A percentile compares a stretch with the other conserved stretches of the same genome.
phyloP scores from a whole-genome alignment of 2,329 filamentous ascomycete genomes.

The Delphinella strobiligena region DNA sequence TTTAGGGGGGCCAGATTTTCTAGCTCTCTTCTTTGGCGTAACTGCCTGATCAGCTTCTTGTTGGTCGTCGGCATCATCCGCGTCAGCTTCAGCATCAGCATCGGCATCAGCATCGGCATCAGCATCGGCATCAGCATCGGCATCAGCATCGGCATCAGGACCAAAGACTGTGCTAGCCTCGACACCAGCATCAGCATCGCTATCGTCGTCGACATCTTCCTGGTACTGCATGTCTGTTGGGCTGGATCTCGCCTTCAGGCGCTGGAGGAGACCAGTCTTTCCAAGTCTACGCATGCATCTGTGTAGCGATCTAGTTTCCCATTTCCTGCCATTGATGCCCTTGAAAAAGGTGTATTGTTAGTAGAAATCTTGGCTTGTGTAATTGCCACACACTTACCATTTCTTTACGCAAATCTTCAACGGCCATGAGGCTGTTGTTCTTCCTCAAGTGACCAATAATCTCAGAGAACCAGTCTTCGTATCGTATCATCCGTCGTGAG shows the following conservation, averaged over 20 bases:
- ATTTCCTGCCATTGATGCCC: constrained; percentile 20
- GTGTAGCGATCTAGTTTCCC: constrained; percentile 27
- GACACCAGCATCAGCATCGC: not conserved
- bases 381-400: constrained; percentile 25
- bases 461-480: constrained; percentile 36
- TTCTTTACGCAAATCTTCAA: constrained; percentile 39
- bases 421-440: constrained; percentile 37
- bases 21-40: constrained; percentile 1
- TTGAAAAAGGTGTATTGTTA: no score
- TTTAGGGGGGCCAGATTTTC: constrained; percentile 4
- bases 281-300: constrained; percentile 28
- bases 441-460: constrained; percentile 39
- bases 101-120: not conserved
- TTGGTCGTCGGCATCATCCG: not conserved
- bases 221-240: no score
- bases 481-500: constrained; percentile 21
- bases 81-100: not conserved
- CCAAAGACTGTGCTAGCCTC: not conserved
- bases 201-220: no score
- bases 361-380: no score
- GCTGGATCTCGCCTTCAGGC: constrained; percentile 19
- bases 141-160: not conserved
- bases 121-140: not conserved
- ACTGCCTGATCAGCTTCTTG: not conserved
- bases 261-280: constrained; percentile 27